A percentile compares a stretch with the other conserved stretches of the same genome.
Conservation (phyloP, 306 rosid species). For the Pyrus betulifolia region DNA sequence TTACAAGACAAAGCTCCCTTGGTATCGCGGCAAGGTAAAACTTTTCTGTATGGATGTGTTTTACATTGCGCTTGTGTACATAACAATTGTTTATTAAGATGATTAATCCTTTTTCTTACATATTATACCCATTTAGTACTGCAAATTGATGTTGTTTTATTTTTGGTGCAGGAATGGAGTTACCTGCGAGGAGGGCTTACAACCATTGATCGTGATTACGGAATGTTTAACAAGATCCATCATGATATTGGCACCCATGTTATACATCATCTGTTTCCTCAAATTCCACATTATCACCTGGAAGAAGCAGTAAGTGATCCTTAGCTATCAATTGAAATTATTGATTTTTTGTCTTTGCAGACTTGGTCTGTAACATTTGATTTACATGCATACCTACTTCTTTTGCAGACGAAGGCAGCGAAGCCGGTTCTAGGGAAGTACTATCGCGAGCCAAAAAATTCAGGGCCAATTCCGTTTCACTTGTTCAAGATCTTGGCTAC, state of each 20-base stretch:
- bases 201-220: constrained; percentile 79
- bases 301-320: constrained; percentile 60
- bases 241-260: constrained; percentile 93
- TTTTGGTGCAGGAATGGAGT: constrained; percentile 59
- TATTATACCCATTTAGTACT: background rate
- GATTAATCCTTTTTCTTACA: too few species aligned
- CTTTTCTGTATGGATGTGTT: background rate
- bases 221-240: constrained; percentile 65
- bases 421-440: constrained; percentile 65
- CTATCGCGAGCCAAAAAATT: constrained; percentile 69
- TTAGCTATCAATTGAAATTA: background rate
- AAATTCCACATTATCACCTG: constrained; percentile 85
- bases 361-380: background rate
- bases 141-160: background rate
- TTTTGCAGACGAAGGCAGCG: constrained; percentile 61
- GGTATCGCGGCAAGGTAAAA: constrained; percentile 81
- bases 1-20: constrained; percentile 62
- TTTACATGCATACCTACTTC: background rate
- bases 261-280: constrained; percentile 83
- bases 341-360: background rate
- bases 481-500: constrained; percentile 36
- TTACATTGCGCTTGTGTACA: background rate
- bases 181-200: constrained; percentile 82
- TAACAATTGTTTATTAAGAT: background rate
- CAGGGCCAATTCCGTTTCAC: constrained; percentile 63